Conservation (phyloP, 495 filamentous ascomycete genomes). For the Aspergillus panamensis region DNA sequence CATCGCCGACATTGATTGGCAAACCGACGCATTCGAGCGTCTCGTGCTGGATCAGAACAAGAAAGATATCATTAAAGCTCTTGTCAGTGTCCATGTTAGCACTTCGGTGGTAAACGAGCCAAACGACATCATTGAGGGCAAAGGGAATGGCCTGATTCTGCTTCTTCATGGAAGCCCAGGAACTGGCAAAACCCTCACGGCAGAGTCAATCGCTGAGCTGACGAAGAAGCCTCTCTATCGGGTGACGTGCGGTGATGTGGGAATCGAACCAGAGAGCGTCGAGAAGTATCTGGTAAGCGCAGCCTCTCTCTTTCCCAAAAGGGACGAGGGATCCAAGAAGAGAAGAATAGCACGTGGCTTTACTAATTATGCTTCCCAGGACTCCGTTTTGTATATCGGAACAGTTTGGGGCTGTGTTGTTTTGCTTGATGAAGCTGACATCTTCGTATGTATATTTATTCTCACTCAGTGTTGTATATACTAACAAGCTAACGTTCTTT, state of each 20-base stretch:
- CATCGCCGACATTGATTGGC: constrained; percentile 44
- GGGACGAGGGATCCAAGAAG: too few relatives aligned
- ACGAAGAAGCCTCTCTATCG: constrained; percentile 25
- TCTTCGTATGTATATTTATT: constrained; percentile 38
- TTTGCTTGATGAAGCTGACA: constrained; percentile 55
- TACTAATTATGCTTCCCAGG: too few relatives aligned
- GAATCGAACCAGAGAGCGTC: constrained; percentile 33
- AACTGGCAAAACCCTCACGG: constrained; percentile 37
- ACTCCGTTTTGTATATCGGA: constrained; percentile 38
- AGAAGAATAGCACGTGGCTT: too few relatives aligned
- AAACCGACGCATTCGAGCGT: constrained; percentile 47
- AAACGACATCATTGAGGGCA: constrained; percentile 16
- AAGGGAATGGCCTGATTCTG: constrained; percentile 47
- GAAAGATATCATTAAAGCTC: constrained; percentile 52
- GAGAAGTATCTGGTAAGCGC: constrained; percentile 35
- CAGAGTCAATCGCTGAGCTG: constrained; percentile 32
- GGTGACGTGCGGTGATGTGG: constrained; percentile 38
- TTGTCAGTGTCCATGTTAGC: constrained; percentile 36
- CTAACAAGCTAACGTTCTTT: too few relatives aligned
- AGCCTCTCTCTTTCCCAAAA: too few relatives aligned
- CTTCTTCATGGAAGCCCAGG: constrained; percentile 53
- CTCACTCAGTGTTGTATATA: too few relatives aligned
- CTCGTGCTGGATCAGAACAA: constrained; percentile 49
- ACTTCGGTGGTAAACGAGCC: constrained; percentile 20
- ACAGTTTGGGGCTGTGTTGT: constrained; percentile 47